Conservation (phyloP, 75 land plant genomes). For the Picea glauca region DNA sequence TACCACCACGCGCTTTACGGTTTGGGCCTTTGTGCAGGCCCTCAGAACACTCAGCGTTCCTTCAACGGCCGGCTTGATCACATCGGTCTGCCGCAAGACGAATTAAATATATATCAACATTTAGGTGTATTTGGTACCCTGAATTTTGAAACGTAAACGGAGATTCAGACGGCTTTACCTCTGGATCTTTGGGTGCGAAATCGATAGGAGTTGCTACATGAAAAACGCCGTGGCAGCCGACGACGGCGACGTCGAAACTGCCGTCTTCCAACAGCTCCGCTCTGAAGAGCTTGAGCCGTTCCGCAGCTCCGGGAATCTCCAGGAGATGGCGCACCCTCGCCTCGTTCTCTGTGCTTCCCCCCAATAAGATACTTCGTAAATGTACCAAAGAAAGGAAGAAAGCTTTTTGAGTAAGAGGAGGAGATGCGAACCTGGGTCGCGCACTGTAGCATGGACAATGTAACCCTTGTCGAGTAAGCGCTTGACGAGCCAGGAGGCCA, state of each 20-base stretch:
- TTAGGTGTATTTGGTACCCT: too few relatives aligned
- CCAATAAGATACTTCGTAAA: background rate
- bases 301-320: conserved; percentile 29
- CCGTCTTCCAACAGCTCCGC: conserved; percentile 31
- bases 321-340: conserved; percentile 23
- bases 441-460: background rate
- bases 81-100: conserved; percentile 6
- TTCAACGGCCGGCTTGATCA: conserved; percentile 46
- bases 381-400: background rate
- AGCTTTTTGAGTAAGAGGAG: background rate
- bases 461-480: too few relatives aligned
- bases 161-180: conserved; percentile 10
- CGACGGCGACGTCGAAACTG: conserved; percentile 20
- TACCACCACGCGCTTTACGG: conserved; percentile 49
- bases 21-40: conserved; percentile 32
- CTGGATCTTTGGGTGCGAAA: conserved; percentile 7
- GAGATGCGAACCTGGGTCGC: background rate
- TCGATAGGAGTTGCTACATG: conserved; percentile 35
- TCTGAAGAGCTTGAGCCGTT: conserved; percentile 26
- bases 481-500: too few relatives aligned
- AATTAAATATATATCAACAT: too few relatives aligned
- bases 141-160: too few relatives aligned
- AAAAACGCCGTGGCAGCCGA: conserved; percentile 34
- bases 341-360: conserved; percentile 22
- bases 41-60: conserved; percentile 51